phyloP scores from a whole-genome alignment of 2,329 filamentous ascomycete species.

The Botrytis fabae region DNA sequence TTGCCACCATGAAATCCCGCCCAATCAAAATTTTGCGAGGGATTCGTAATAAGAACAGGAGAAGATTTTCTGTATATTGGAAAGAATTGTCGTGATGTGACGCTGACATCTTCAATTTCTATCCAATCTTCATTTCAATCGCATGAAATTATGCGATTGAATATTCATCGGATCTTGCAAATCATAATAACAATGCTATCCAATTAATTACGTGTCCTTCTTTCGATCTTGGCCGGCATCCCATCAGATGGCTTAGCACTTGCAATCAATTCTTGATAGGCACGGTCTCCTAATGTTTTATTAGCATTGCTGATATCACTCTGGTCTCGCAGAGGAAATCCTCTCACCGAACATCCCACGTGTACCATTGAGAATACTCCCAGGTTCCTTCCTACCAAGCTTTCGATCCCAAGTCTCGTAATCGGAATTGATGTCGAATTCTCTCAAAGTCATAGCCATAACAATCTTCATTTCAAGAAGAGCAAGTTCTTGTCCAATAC shows the following conservation, averaged over 20 bases:
- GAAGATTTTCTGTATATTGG: too few species aligned
- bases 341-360: slow-evolving; percentile 26
- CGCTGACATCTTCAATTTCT: not conserved
- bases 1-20: not conserved
- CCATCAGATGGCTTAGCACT: slow-evolving; percentile 32
- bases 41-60: not conserved
- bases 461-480: slow-evolving; percentile 51
- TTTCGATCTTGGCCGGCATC: slow-evolving; percentile 26
- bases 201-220: slow-evolving; percentile 19
- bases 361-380: slow-evolving; percentile 28
- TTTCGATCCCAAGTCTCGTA: slow-evolving; percentile 30
- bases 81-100: not conserved
- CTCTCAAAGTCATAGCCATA: slow-evolving; percentile 43
- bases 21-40: not conserved
- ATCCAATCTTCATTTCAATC: not conserved
- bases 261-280: slow-evolving; percentile 29
- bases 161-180: not conserved
- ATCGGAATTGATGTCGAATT: slow-evolving; percentile 19
- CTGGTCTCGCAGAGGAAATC: not conserved
- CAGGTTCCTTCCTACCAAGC: slow-evolving; percentile 27
- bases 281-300: slow-evolving; percentile 13
- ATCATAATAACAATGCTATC: not conserved
- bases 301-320: not conserved
- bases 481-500: slow-evolving; percentile 57
- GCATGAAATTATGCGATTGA: not conserved